A percentile compares a stretch with the other conserved stretches of the same genome.
phyloP scores from a whole-genome alignment of 768 basidiomycete species.

The Dictyophora rubrovolvata region DNA sequence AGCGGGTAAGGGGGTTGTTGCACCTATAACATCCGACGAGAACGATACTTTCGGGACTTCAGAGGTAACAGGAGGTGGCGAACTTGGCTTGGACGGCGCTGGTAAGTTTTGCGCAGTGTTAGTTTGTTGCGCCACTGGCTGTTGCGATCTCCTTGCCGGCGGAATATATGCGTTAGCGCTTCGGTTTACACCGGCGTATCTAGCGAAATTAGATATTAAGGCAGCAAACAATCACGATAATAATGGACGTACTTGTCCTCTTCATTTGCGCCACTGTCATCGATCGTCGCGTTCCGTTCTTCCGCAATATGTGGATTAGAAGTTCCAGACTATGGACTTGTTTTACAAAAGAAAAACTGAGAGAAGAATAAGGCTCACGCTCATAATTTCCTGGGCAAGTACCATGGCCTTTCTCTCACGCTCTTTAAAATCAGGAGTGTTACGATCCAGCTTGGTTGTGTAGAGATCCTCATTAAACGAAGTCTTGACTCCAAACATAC shows the following conservation, averaged over 20 bases:
- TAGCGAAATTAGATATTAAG: constrained; percentile 23
- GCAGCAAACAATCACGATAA: neutral
- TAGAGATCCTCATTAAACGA: constrained; percentile 90
- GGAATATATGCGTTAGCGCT: constrained; percentile 87
- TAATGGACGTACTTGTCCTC: constrained; percentile 76
- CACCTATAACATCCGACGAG: constrained; percentile 55
- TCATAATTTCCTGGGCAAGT: constrained; percentile 85
- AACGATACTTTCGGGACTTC: constrained; percentile 68
- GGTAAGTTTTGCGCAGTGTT: constrained; percentile 20
- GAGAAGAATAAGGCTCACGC: constrained; percentile 37
- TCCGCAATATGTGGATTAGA: constrained; percentile 84
- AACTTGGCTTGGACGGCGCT: neutral
- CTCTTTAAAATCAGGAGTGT: constrained; percentile 77
- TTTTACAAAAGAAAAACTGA: neutral
- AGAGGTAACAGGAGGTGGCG: neutral
- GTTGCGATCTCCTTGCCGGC: constrained; percentile 56
- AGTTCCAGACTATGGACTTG: constrained; percentile 37
- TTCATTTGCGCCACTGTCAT: constrained; percentile 75
- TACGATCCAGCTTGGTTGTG: constrained; percentile 86
- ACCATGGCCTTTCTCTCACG: constrained; percentile 78
- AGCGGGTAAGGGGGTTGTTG: constrained; percentile 24
- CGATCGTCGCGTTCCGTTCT: constrained; percentile 58
- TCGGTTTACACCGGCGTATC: constrained; percentile 89
- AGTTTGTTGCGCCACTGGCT: constrained; percentile 16
- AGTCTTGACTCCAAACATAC: constrained; percentile 84